phyloP scores from a whole-genome alignment of 306 rosid species.

The Betula pendula region DNA sequence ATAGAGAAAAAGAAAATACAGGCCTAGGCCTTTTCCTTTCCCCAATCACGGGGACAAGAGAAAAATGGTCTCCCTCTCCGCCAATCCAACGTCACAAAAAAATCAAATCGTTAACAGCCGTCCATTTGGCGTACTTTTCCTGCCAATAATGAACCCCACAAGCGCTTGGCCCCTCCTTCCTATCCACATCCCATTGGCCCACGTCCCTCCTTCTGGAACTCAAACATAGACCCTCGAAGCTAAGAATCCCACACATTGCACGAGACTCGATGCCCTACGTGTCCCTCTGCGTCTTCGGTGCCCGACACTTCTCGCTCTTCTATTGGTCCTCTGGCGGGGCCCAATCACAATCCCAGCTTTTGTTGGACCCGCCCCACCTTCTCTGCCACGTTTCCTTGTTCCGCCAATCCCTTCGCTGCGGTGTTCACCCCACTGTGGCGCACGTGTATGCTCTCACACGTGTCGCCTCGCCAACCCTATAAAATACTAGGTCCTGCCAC shows the following conservation, averaged over 20 bases:
- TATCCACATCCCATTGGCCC: constrained; percentile 19
- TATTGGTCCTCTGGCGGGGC: constrained; percentile 33
- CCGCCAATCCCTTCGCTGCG: constrained; percentile 46
- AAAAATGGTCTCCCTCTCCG: not conserved
- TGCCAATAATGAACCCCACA: constrained; percentile 17
- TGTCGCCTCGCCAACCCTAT: constrained; percentile 29
- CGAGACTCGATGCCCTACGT: constrained; percentile 37
- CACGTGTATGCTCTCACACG: constrained; percentile 36
- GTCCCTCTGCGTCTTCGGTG: constrained; percentile 31
- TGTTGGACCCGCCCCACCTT: constrained; percentile 16
- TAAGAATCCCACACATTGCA: constrained; percentile 14
- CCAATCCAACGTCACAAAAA: constrained; percentile 3
- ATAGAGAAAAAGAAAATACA: not conserved
- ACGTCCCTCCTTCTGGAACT: constrained; percentile 36
- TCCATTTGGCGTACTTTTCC: constrained; percentile 35
- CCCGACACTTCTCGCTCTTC: constrained; percentile 42
- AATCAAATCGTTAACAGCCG: constrained; percentile 23
- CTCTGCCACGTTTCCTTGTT: constrained; percentile 41
- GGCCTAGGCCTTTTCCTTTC: not conserved
- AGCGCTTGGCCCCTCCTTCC: not conserved
- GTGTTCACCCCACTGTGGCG: constrained; percentile 25
- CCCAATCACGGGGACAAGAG: constrained; percentile 23
- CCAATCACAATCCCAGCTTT: constrained; percentile 19
- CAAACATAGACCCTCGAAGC: not conserved
- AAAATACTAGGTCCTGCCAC: not conserved